Evolutionary conservation across 805 yeast genomes (phyloP), one percentile per base, ranked within the genome.

Genomic region (Candida sphagnicola): DNA sequence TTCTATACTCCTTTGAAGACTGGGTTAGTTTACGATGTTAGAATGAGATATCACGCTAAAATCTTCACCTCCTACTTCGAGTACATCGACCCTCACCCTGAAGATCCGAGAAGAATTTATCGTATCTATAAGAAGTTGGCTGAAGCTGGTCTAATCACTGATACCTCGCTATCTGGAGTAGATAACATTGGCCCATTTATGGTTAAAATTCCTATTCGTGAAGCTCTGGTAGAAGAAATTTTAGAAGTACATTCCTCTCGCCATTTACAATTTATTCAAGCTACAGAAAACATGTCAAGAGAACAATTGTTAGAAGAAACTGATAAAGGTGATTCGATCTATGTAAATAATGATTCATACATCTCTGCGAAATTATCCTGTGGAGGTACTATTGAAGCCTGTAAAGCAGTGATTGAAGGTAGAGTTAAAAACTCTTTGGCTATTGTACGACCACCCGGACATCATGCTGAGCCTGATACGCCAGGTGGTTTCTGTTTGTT

Each of bases 41-140:
- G 98, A 46, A 93, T 93, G 98, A 74, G 99, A 45, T 93, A 91
- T 60, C 99, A 93, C 59, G 95, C 97, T 28, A 87, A 89, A 56
- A 82, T 93, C 38, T 90, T 85, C 64, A 87, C 96, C 3, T 84
- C 93, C 2, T 87, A 91, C 49, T 85, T 78, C 51, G 96, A 91
- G 59, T 91, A 91, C 61, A 87, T 91, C 37, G 99, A 93, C 56
- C 99, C 98, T 2, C 99, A 93, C 57, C 99, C 99, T 4, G 99
- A 93, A 59, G 99, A 93, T 56, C 99, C 99, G 8, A 75, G 99
- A 45, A 78, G 99, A 49, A 90, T 91, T 26, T 93, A 90, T 62
- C 75, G 98, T 40, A 86, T 93, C 34, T 93, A 93, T 67, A 89
- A 93, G 63, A 84, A 85, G 30, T 72, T 93, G 31, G 97, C 96